Base-by-base conservation (phyloP, 257 asterid genomes). In the Knoxia roxburghii region DNA sequence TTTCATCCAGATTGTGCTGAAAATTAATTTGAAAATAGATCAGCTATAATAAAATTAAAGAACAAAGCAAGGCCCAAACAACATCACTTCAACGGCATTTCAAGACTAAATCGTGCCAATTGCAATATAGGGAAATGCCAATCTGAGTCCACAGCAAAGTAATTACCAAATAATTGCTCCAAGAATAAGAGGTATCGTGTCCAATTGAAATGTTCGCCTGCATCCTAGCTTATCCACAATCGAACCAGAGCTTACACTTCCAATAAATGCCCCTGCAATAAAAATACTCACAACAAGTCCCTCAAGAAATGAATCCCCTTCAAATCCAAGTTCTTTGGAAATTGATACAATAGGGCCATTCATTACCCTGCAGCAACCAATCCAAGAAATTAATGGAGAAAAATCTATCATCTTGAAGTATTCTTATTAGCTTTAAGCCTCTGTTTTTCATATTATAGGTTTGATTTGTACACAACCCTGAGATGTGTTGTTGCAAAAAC, bases 241-340 rank as follows among this genome's bases (percentile, higher is more conserved):
- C 72, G 84, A 79, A 72, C 93, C 95, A 73, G 85, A 85, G 63
- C 82, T 68, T 68, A 90, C 33, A 78, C 97, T 90, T 69, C 97
- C 97, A 41, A 88, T 62, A 73, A 90, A 86, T 40, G 95, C 97
- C 68, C 97, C 97, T 65, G 86, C 89, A 45, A 90, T 83, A 78
- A 90, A 90, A 59, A 88, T 90, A 80, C 96, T 90, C 61, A 90
- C 95, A 27, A 90, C 95, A 65, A 90, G 96, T 64, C 96, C 97
- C 80, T 88, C 89, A 29, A 90, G 89, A 74, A 88, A 79, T 53
- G 91, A 82, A 74, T 85, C 79, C 61, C 95, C 95, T 67, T 88
- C 96, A 72, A 88, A 90, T 17, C 93, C 91, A 64, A 90, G 93
- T 84, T 90, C 96, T 78, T 81, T 79, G 62, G 95, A 93, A 55